phyloP scores from a whole-genome alignment of 2,329 filamentous ascomycete species.

The Thelonectria blattea region DNA sequence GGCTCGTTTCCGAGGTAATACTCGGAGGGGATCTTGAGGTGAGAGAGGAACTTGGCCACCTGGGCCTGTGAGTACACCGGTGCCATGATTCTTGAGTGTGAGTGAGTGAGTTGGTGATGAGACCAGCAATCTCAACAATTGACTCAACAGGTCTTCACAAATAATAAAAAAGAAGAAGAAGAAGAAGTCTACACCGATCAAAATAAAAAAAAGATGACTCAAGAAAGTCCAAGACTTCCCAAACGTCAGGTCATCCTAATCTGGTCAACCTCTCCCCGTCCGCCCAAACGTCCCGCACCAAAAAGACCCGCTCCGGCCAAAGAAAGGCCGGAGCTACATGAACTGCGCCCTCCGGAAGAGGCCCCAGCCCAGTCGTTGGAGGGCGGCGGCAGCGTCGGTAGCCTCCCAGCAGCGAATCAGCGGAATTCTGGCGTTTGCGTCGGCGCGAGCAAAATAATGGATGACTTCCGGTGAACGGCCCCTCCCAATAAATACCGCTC shows the following conservation, averaged over 20 bases:
- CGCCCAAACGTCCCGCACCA: slow-evolving; percentile 14
- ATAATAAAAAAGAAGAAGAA: too few relatives aligned
- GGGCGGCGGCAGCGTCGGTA: slow-evolving; percentile 1
- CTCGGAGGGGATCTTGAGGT: slow-evolving; percentile 37
- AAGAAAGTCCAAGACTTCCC: slow-evolving; percentile 11
- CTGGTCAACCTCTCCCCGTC: background rate
- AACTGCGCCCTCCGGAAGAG: slow-evolving; percentile 20
- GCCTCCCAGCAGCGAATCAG: too few relatives aligned
- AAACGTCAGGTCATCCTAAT: slow-evolving; percentile 25
- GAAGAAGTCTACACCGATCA: slow-evolving; percentile 2
- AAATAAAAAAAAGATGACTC: background rate
- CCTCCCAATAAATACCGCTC: slow-evolving; percentile 21
- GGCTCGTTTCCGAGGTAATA: slow-evolving; percentile 37
- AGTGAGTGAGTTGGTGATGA: slow-evolving; percentile 1
- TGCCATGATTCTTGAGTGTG: slow-evolving; percentile 30
- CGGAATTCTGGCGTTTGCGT: slow-evolving; percentile 38
- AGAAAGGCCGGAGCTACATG: background rate
- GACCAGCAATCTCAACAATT: background rate
- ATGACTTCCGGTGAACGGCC: background rate
- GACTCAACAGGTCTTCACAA: background rate
- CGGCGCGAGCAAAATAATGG: slow-evolving; percentile 24
- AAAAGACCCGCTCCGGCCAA: slow-evolving; percentile 8
- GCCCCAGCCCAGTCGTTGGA: slow-evolving; percentile 8
- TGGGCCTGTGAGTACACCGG: slow-evolving; percentile 38
- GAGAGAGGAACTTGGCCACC: slow-evolving; percentile 38